phyloP scores from a whole-genome alignment of 371 early-diverging fungal species.

The Mucor plumbeus region DNA sequence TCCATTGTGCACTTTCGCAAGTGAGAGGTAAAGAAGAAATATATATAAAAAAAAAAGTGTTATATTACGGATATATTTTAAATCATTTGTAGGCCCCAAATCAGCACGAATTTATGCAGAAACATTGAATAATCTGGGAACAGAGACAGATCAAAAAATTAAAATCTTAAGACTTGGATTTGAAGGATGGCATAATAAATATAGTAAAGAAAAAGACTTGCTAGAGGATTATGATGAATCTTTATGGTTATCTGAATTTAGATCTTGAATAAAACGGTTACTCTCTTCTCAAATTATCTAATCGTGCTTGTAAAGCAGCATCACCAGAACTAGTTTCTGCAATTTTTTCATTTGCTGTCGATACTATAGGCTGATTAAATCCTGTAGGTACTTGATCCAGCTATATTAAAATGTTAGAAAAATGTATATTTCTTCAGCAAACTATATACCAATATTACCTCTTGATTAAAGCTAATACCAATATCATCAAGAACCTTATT shows the following conservation, averaged over 20 bases:
- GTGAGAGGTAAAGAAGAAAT: constrained; percentile 55
- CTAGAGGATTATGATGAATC: constrained; percentile 67
- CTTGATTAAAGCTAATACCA: constrained; percentile 77
- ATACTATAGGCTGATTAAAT: constrained; percentile 46
- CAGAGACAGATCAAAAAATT: constrained; percentile 45
- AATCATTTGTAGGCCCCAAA: constrained; percentile 65
- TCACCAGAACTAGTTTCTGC: constrained; percentile 72
- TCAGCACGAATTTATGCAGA: constrained; percentile 77
- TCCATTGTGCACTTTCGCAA: constrained; percentile 89
- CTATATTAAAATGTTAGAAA: constrained; percentile 34
- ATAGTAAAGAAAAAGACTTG: constrained; percentile 58
- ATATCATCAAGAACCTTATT: constrained; percentile 95
- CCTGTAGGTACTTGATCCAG: constrained; percentile 66
- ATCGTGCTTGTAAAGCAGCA: constrained; percentile 90
- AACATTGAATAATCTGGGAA: constrained; percentile 46
- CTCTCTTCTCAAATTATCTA: constrained; percentile 88
- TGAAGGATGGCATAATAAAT: constrained; percentile 67
- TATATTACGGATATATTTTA: background rate
- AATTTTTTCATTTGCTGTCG: constrained; percentile 47
- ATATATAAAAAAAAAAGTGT: background rate
- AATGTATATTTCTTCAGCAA: background rate
- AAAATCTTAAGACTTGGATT: constrained; percentile 77
- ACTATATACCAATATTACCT: constrained; percentile 42
- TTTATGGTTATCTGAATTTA: constrained; percentile 50
- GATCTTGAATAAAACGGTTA: constrained; percentile 36